Base-by-base conservation (phyloP, 139 green algal genomes). In the Chlorokybus atmophyticus region DNA sequence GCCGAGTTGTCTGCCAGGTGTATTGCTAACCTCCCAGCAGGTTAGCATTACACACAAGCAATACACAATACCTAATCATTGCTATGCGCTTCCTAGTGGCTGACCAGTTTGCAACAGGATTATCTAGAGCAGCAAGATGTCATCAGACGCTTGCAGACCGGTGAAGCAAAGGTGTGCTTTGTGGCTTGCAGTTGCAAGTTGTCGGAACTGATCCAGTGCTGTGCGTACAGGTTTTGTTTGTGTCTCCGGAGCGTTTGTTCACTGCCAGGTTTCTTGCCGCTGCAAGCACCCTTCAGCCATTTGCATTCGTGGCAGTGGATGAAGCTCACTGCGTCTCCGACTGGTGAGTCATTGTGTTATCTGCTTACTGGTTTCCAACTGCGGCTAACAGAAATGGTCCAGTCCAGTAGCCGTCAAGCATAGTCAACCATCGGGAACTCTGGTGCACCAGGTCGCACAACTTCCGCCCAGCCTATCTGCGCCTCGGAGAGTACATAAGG, bases 401-500 rank as follows among this genome's bases (percentile, higher is more conserved):
- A 44, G 17, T 23, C 14, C 38, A 44, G 38, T 17, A 14, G 17
- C 14, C 38, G 38, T 44, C 17, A 44, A 23, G 14, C 38, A 14
- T 44, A 14, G 14, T 23, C 38, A 44, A 17, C 14, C 38, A 14
- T 17, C 38, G 17, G 14, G 14, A 44, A 44, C 38, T 1, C 52
- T 6, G 2, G 1, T 25, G 7, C 93, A 3, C 14, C 59, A 67
- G 88, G 88, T 91, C 87, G 23, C 86, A 95, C 71, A 88, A 83
- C 60, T 96, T 96, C 76, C 79, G 88, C 19, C 82, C 86, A 2
- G 77, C 82, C 21, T 93, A 93, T 66, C 80, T 82, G 50, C 75
- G 84, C 1, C 68, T 93, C 32, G 82, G 84, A 2, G 58, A 62
- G 21, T 57, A 90, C 52, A 71, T 95, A 39, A 42, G 44, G 7